Conservation (phyloP, 176 grass and related monocot genomes). For the Aegilops tauschii region DNA sequence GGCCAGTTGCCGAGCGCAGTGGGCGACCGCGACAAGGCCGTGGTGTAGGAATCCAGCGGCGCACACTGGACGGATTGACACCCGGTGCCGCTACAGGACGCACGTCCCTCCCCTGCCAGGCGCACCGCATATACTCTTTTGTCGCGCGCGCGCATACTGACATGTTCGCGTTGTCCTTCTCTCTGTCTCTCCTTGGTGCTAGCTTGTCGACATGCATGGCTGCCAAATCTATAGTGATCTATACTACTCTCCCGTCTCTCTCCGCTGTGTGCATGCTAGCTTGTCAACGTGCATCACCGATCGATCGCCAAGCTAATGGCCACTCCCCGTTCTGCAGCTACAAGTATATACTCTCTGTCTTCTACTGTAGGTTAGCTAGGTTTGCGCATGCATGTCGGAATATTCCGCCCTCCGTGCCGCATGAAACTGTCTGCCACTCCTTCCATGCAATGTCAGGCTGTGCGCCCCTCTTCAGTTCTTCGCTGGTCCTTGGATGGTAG, state of each 20-base stretch:
- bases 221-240: slow-evolving; percentile 12
- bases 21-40: slow-evolving; percentile 25
- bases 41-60: slow-evolving; percentile 27
- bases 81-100: background rate
- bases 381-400: slow-evolving; percentile 21
- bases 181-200: background rate
- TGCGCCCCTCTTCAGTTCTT: background rate
- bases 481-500: background rate
- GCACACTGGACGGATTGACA: background rate
- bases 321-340: background rate
- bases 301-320: background rate
- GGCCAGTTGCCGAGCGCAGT: background rate
- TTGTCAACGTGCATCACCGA: background rate
- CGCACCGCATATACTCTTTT: background rate
- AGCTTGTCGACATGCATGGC: background rate
- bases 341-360: background rate
- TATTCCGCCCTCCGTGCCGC: slow-evolving; percentile 16
- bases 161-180: background rate
- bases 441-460: background rate
- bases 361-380: background rate
- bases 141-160: background rate
- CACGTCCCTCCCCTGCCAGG: background rate
- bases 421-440: background rate
- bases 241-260: no score
- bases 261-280: background rate